These are phyloP conservation scores for Bombardia bombarda DNA, from an alignment of 495 filamentous ascomycete genomes.

Conservation along the genomic window DNA sequence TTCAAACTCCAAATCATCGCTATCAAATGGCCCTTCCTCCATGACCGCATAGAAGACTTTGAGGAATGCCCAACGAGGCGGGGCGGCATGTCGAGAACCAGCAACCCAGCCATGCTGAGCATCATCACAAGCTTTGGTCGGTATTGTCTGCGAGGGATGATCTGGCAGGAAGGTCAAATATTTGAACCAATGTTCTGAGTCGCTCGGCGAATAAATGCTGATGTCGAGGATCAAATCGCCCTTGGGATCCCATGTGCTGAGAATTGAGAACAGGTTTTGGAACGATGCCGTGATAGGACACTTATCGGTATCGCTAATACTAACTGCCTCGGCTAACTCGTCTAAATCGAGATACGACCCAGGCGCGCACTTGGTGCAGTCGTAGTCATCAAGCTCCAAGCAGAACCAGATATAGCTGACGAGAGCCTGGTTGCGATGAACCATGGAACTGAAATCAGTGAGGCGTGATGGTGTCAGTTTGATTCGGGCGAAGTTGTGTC, in stretches of 20 bases:
- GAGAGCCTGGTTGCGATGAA: conserved; percentile 27
- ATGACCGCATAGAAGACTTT: conserved; percentile 19
- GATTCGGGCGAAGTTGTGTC: conserved; percentile 30
- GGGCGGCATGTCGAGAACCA: conserved; percentile 20
- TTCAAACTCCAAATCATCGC: conserved; percentile 14
- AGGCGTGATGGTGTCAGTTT: conserved; percentile 19
- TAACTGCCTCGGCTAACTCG: conserved; percentile 10
- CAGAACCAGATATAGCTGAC: conserved; percentile 31
- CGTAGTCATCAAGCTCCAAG: conserved; percentile 28
- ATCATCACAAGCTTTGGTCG: conserved; percentile 16
- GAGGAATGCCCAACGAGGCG: conserved; percentile 10
- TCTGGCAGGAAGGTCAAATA: conserved; percentile 25
- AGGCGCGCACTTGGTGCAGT: conserved; percentile 22
- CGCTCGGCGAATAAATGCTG: conserved; percentile 31
- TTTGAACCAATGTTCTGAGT: conserved; percentile 29
- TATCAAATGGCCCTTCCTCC: conserved; percentile 19
- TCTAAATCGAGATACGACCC: not conserved
- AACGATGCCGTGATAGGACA: conserved; percentile 24
- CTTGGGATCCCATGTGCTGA: conserved; percentile 29
- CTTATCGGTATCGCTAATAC: conserved; percentile 15
- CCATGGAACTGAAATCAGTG: conserved; percentile 20
- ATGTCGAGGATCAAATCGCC: conserved; percentile 31
- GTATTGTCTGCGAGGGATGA: conserved; percentile 15
- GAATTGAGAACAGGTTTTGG: conserved; percentile 25
- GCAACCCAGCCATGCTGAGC: conserved; percentile 19